Percentiles rank a stretch among this genome's conserved stretches.
phyloP scores from a whole-genome alignment of 768 basidiomycete species.

The Postia placenta region DNA sequence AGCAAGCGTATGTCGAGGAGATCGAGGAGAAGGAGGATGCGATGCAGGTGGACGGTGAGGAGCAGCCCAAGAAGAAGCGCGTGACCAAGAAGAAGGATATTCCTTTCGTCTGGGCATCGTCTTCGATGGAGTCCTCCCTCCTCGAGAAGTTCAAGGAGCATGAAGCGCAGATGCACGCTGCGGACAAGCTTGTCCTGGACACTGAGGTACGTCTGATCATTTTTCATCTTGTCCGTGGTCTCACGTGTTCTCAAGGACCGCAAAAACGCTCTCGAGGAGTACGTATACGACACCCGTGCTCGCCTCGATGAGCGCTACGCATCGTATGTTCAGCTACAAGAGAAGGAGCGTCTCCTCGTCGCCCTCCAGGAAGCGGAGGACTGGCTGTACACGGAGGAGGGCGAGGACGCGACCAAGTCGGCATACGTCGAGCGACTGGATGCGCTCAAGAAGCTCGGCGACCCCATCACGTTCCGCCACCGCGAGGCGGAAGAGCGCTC shows the following conservation, averaged over 20 bases:
- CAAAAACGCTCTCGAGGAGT: conserved; percentile 98
- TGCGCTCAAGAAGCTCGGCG: conserved; percentile 76
- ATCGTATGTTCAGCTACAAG: conserved; percentile 61
- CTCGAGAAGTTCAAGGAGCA: conserved; percentile 69
- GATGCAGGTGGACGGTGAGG: conserved; percentile 53
- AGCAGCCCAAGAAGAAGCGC: conserved; percentile 77
- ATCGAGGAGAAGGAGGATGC: conserved; percentile 66
- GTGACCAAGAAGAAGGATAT: conserved; percentile 80
- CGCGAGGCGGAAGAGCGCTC: conserved; percentile 80
- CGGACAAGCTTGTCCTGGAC: conserved; percentile 95
- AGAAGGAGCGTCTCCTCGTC: conserved; percentile 71
- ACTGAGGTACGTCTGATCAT: conserved; percentile 67
- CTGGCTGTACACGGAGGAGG: conserved; percentile 96
- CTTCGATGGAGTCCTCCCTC: conserved; percentile 55
- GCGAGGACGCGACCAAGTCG: conserved; percentile 93
- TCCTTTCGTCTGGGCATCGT: conserved; percentile 58
- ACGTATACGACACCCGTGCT: conserved; percentile 91
- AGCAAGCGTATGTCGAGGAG: conserved; percentile 81
- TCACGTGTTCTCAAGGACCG: conserved; percentile 56
- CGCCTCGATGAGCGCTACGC: conserved; percentile 90
- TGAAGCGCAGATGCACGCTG: conserved; percentile 83
- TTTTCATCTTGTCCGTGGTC: neutral
- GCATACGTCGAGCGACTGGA: conserved; percentile 87
- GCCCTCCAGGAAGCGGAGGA: conserved; percentile 80
- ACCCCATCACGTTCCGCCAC: conserved; percentile 80